phyloP scores from a whole-genome alignment of 495 filamentous ascomycete genomes.

The Astrothelium macrocarpum region DNA sequence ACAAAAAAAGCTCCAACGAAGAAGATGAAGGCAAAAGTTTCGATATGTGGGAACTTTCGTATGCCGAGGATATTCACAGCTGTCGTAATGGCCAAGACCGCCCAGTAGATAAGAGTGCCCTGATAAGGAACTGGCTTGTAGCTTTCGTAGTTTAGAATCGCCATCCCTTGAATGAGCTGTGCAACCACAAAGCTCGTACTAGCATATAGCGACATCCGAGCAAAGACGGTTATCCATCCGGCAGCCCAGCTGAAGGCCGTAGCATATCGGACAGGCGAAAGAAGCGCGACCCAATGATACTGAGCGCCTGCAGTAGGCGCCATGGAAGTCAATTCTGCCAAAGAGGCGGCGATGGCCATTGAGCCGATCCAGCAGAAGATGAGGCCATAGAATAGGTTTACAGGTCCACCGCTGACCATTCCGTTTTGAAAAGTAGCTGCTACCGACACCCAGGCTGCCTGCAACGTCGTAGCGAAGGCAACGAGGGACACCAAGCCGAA shows the following conservation, averaged over 20 bases:
- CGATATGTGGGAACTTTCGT: conserved; percentile 45
- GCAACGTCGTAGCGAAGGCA: conserved; percentile 4
- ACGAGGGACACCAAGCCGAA: conserved; percentile 5
- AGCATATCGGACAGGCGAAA: conserved; percentile 8
- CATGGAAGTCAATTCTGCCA: conserved; percentile 19
- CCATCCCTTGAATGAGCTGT: conserved; percentile 50
- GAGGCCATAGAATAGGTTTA: conserved; percentile 13
- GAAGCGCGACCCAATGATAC: conserved; percentile 16
- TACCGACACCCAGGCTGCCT: conserved; percentile 3
- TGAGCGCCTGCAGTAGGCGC: conserved; percentile 15
- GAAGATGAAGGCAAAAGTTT: conserved; percentile 48
- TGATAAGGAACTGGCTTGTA: conserved; percentile 49
- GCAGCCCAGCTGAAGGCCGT: conserved; percentile 3
- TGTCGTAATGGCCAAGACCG: conserved; percentile 40
- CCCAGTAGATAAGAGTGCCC: conserved; percentile 49
- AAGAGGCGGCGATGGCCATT: conserved; percentile 9
- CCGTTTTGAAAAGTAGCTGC: not conserved
- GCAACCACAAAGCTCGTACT: conserved; percentile 45
- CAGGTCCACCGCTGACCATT: not conserved
- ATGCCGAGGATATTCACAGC: conserved; percentile 49
- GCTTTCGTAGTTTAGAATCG: conserved; percentile 42
- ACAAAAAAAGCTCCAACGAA: conserved; percentile 55
- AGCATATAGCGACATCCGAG: conserved; percentile 51
- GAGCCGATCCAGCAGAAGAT: conserved; percentile 14
- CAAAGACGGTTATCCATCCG: conserved; percentile 51